These are phyloP conservation scores for Aspergillus sp. DNA, from an alignment of 2,329 filamentous ascomycete genomes.

Conservation along the genomic window DNA sequence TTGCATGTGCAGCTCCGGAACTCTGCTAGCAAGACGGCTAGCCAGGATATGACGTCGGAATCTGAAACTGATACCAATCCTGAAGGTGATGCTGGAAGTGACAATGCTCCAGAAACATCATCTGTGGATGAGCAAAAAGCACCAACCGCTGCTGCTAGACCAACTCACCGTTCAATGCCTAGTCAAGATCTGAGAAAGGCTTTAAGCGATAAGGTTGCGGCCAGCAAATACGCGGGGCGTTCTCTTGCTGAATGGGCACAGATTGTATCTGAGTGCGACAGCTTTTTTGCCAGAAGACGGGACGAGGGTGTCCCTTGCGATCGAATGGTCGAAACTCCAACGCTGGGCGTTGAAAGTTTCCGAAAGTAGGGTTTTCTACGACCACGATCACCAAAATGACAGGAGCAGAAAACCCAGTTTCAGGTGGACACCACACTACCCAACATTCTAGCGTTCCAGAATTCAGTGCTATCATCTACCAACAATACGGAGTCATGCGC, in stretches of 20 bases:
- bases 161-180: constrained; percentile 6
- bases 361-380: constrained; percentile 31
- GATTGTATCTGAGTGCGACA: constrained; percentile 58
- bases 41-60: constrained; percentile 17
- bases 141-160: neutral
- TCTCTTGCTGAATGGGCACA: constrained; percentile 62
- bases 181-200: constrained; percentile 7
- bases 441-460: too few relatives aligned
- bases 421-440: neutral
- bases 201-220: constrained; percentile 25
- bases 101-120: constrained; percentile 4
- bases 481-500: neutral
- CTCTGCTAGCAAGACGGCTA: constrained; percentile 18
- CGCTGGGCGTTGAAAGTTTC: constrained; percentile 58
- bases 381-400: too few relatives aligned
- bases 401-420: too few relatives aligned
- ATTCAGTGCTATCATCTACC: neutral
- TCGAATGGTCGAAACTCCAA: constrained; percentile 57
- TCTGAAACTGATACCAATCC: constrained; percentile 9
- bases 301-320: constrained; percentile 58
- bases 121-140: constrained; percentile 1
- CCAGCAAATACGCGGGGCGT: constrained; percentile 57
- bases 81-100: constrained; percentile 7
- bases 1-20: constrained; percentile 43
- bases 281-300: constrained; percentile 58